These are phyloP conservation scores for Rhizophora apiculata DNA, from an alignment of 345 rosid genomes.

Conservation along the genomic window DNA sequence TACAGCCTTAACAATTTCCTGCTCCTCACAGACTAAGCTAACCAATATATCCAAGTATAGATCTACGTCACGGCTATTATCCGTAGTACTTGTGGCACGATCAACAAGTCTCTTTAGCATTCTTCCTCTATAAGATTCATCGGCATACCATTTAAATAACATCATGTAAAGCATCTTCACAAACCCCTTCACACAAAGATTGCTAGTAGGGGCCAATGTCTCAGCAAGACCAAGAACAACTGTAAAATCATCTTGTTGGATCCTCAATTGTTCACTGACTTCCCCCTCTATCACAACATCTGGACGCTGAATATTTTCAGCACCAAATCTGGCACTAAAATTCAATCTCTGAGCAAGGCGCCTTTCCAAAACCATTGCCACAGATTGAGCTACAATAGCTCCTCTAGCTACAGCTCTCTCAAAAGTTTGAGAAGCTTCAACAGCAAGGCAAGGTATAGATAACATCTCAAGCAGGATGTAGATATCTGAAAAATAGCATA, in stretches of 20 bases:
- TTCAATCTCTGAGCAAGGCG: conserved; percentile 55
- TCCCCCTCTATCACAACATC: conserved; percentile 67
- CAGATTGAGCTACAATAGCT: conserved; percentile 67
- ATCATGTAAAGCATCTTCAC: conserved; percentile 79
- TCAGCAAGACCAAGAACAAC: conserved; percentile 87
- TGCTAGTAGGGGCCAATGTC: conserved; percentile 72
- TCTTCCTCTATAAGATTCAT: conserved; percentile 69
- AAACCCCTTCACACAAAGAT: conserved; percentile 70
- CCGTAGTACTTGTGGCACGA: conserved; percentile 65
- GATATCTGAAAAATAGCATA: conserved; percentile 73
- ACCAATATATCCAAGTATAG: conserved; percentile 78
- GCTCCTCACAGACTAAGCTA: conserved; percentile 76
- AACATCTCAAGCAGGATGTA: conserved; percentile 87
- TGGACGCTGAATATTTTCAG: conserved; percentile 46
- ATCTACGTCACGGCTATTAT: conserved; percentile 59
- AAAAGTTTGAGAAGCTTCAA: conserved; percentile 84
- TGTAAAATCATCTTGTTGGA: conserved; percentile 66
- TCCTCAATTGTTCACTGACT: conserved; percentile 54
- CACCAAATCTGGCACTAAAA: conserved; percentile 45
- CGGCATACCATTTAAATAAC: conserved; percentile 78
- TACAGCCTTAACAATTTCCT: conserved; percentile 66
- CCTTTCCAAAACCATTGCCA: conserved; percentile 84
- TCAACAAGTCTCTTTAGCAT: conserved; percentile 90
- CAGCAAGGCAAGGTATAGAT: conserved; percentile 82
- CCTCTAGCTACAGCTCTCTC: conserved; percentile 92